Evolutionary conservation across 306 rosid species (phyloP), one percentile per base, ranked within the genome.

Genomic region (Ochetophila trinervis): DNA sequence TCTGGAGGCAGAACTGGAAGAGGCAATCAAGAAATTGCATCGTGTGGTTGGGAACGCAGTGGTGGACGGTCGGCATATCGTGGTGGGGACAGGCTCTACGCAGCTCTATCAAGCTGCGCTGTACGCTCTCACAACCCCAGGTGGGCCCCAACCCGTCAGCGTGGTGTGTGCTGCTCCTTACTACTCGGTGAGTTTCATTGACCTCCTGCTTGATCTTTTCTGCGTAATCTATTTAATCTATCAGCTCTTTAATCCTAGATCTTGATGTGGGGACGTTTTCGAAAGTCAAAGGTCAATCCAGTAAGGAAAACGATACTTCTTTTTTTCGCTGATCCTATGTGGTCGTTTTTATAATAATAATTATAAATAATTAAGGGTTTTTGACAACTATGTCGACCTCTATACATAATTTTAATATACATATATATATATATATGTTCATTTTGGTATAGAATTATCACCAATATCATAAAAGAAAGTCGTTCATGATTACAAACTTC

Each of bases 41-140:
- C 47, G 52, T 12, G 44, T 79, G 55, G 86, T 78, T 0, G 95
- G 93, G 0, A 92, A 92, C 51, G 98, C 89, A 0, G 84, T 69
- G 11, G 80, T 79, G 0, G 66, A 85, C 0, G 84, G 67, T 4
- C 78, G 54, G 7, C 21, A 87, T 56, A 23, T 89, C 4, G 95
- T 92, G 8, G 74, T 85, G 5, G 98, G 98, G 3, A 89, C 75
- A 2, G 96, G 95, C 5, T 70, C 96, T 5, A 80, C 98, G 1
- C 96, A 92, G 60, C 84, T 89, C 47, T 89, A 67, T 32, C 90
- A 82, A 15, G 95, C 95, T 48, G 65, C 81, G 8, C 37, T 92
- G 12, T 84, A 69, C 34, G 96, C 96, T 60, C 91, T 87, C 66
- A 71, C 86, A 42, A 11, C 85, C 47, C 65, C 82, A 0, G 35